Conservation (phyloP, 805 yeast species). For the Priceomyces melissophilus region DNA sequence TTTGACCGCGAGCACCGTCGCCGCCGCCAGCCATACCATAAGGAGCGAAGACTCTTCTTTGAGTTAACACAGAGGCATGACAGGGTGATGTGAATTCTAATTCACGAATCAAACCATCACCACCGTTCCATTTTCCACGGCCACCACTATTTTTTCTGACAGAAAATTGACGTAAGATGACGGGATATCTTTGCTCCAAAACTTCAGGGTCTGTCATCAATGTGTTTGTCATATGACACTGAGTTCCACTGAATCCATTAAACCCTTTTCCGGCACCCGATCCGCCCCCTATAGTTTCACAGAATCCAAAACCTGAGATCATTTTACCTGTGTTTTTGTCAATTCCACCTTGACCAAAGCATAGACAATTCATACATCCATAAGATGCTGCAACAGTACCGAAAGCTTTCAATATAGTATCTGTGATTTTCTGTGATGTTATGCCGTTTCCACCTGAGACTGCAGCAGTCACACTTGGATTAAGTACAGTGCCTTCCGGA, state of each 20-base stretch:
- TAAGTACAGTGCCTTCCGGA: conserved; percentile 14
- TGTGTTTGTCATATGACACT: conserved; percentile 43
- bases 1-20: conserved; percentile 36
- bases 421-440: conserved; percentile 19
- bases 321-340: conserved; percentile 12
- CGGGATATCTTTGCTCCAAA: conserved; percentile 19
- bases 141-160: conserved; percentile 17
- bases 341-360: conserved; percentile 17
- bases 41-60: conserved; percentile 19
- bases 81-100: conserved; percentile 16
- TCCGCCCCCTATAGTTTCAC: no score
- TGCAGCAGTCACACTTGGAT: conserved; percentile 17
- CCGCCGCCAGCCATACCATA: conserved; percentile 30
- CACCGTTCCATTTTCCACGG: conserved; percentile 18
- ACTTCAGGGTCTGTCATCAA: conserved; percentile 21
- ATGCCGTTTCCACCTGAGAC: conserved; percentile 18
- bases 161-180: conserved; percentile 11
- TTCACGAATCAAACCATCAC: conserved; percentile 19
- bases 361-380: conserved; percentile 19
- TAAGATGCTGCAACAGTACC: conserved; percentile 16
- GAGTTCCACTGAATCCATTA: no score
- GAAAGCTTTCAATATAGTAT: conserved; percentile 19
- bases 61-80: conserved; percentile 19
- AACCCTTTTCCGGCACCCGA: conserved; percentile 27
- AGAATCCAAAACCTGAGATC: conserved; percentile 15